Evolutionary conservation across 2,329 filamentous ascomycete species (phyloP).

Genomic region (Lachnellula occidentalis): DNA sequence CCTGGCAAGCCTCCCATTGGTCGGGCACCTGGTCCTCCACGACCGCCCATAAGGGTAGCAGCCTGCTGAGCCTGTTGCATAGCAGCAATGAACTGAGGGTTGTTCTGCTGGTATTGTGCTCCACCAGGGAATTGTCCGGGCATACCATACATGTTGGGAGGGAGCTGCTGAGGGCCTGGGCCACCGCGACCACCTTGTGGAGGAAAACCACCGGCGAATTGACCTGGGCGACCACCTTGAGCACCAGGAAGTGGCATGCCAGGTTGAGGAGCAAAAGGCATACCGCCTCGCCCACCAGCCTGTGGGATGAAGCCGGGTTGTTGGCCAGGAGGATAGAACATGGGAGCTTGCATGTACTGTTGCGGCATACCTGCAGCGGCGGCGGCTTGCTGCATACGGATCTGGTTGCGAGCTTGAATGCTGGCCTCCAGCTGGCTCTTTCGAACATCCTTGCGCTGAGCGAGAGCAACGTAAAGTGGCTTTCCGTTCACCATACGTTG

Average conservation of each 20-base stretch:
- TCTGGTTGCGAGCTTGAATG: conserved; percentile 98
- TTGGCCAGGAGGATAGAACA: conserved; percentile 86
- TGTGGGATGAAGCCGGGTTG: conserved; percentile 64
- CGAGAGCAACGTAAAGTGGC: conserved; percentile 94
- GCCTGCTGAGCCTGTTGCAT: conserved; percentile 72
- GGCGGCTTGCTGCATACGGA: conserved; percentile 95
- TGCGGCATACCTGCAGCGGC: conserved; percentile 84
- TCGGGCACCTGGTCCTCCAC: conserved; percentile 42
- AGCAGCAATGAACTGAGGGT: conserved; percentile 74
- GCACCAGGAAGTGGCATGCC: conserved; percentile 63
- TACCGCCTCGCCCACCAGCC: conserved; percentile 51
- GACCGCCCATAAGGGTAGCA: conserved; percentile 41
- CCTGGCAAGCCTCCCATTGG: conserved; percentile 59
- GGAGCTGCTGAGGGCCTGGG: conserved; percentile 76
- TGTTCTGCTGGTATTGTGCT: conserved; percentile 73
- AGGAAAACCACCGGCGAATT: conserved; percentile 76
- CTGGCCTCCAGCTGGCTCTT: conserved; percentile 99
- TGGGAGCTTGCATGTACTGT: conserved; percentile 80
- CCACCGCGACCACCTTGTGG: conserved; percentile 82
- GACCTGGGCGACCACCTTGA: conserved; percentile 76
- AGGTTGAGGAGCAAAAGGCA: conserved; percentile 58
- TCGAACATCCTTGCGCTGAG: conserved; percentile 98
- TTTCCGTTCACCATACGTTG: conserved; percentile 98
- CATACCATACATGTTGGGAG: conserved; percentile 79
- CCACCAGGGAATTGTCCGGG: conserved; percentile 75